Evolutionary conservation across 2,329 filamentous ascomycete genomes (phyloP).

Genomic region (Pseudogymnoascus sp.): DNA sequence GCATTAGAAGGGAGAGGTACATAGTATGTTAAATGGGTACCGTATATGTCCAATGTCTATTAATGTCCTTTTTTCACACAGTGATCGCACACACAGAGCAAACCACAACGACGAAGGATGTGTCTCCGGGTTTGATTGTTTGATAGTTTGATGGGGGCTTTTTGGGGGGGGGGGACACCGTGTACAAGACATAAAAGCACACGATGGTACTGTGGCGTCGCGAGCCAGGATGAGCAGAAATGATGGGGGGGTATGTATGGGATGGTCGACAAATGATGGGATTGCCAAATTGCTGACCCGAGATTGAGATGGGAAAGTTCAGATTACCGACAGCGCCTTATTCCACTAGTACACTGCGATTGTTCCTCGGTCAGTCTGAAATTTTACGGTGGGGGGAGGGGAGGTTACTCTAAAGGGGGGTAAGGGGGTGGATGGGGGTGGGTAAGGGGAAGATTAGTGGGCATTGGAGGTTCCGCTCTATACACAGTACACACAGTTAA

Average conservation of each 20-base stretch:
- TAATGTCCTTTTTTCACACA: background rate
- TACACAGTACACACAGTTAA: background rate
- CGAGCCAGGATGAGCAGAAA: background rate
- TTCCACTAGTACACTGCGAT: background rate
- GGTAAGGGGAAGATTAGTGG: background rate
- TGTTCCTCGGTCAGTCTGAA: background rate
- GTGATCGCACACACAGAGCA: background rate
- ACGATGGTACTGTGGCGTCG: background rate
- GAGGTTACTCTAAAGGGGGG: background rate
- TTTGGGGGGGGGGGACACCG: background rate
- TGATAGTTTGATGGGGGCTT: too few species aligned
- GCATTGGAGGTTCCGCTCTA: background rate
- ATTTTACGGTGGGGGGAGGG: background rate
- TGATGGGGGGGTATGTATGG: background rate
- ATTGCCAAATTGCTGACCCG: background rate
- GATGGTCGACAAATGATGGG: background rate
- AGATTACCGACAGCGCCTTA: background rate
- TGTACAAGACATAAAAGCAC: background rate
- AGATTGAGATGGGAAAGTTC: background rate
- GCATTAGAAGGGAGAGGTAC: background rate
- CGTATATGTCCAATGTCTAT: background rate
- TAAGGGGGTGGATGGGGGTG: background rate
- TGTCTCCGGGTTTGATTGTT: background rate
- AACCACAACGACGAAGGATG: background rate
- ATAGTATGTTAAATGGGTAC: background rate